Evolutionary conservation across 768 basidiomycete species (phyloP), one percentile per base, ranked within the genome.

Genomic region (Strobilomyces echinocephalus): DNA sequence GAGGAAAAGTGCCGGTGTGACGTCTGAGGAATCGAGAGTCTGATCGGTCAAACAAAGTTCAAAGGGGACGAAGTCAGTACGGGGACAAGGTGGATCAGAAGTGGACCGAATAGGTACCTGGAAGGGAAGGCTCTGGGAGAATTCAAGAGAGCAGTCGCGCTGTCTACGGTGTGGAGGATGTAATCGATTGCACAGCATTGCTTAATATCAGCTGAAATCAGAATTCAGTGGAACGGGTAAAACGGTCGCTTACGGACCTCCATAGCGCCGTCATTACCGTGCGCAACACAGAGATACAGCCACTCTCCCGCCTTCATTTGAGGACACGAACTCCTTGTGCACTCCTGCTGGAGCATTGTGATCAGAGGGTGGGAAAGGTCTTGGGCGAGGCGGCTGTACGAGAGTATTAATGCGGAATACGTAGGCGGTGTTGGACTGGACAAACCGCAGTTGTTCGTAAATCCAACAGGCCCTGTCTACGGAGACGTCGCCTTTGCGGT

Each of bases 231-330:
- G 15, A 16, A n/a, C 41, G 41, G 11, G 38, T 38, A 56, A 45
- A 57, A 16, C 3, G 28, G 36, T 5, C 10, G 21, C 39, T 4
- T 49, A 47, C 79, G 43, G 60, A 89, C 90, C 82, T 92, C 91
- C 83, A 90, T 88, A 46, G 85, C 81, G 10, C 87, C 86, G 53
- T 90, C 89, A 63, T 85, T 90, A 20, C 91, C 92, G 70, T 97
- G 94, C 0, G 93, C 95, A 36, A 95, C 93, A 60, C 95, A 98
- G 7, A 97, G 74, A 71, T 97, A 98, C 28, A 91, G 78, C 95
- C 95, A 97, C 75, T 97, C 92, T 51, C 91, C 91, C n/a, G 95
- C 94, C 70, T 95, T 95, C 95, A 99, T 99, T 72, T 95, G 87
- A 1, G 94, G 91, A 75, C 95, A 99, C 10, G 87, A 82, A 34